Percentiles rank a stretch among this genome's conserved stretches.
Evolutionary conservation across 495 filamentous ascomycete species (phyloP).

Genomic region (Penicillium macrosclerotiorum): DNA sequence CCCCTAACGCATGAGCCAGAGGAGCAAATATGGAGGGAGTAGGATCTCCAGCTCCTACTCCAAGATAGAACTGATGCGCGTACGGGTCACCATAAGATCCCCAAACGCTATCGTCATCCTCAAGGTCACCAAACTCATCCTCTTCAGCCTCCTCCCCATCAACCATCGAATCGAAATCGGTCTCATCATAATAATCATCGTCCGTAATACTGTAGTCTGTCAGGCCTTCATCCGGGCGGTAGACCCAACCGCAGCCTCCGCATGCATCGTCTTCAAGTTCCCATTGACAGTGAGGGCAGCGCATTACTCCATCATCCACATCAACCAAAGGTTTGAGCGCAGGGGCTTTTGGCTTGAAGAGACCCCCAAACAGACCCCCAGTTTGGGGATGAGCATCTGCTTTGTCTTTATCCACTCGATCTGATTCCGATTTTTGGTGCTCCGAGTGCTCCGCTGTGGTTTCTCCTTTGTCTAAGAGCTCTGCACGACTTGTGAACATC

Average conservation of each 20-base stretch:
- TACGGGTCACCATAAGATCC: slow-evolving; percentile 5
- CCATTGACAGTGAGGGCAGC: slow-evolving; percentile 65
- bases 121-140: slow-evolving; percentile 32
- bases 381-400: slow-evolving; percentile 44
- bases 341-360: slow-evolving; percentile 46
- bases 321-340: slow-evolving; percentile 48
- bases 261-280: slow-evolving; percentile 61
- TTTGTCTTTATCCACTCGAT: slow-evolving; percentile 56
- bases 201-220: slow-evolving; percentile 31
- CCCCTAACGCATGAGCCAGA: not conserved
- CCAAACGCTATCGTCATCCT: slow-evolving; percentile 22
- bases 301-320: slow-evolving; percentile 57
- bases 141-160: slow-evolving; percentile 38
- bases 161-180: slow-evolving; percentile 26
- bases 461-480: slow-evolving; percentile 62
- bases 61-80: not conserved
- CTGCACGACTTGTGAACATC: slow-evolving; percentile 60
- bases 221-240: slow-evolving; percentile 39
- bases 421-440: slow-evolving; percentile 60
- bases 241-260: slow-evolving; percentile 46
- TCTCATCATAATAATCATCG: slow-evolving; percentile 30
- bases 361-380: slow-evolving; percentile 65
- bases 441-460: slow-evolving; percentile 57
- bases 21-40: not conserved
- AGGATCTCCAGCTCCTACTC: slow-evolving; percentile 9